These are phyloP conservation scores for Aspergillus intermedius DNA, from an alignment of 2,329 filamentous ascomycete genomes.

Conservation along the genomic window DNA sequence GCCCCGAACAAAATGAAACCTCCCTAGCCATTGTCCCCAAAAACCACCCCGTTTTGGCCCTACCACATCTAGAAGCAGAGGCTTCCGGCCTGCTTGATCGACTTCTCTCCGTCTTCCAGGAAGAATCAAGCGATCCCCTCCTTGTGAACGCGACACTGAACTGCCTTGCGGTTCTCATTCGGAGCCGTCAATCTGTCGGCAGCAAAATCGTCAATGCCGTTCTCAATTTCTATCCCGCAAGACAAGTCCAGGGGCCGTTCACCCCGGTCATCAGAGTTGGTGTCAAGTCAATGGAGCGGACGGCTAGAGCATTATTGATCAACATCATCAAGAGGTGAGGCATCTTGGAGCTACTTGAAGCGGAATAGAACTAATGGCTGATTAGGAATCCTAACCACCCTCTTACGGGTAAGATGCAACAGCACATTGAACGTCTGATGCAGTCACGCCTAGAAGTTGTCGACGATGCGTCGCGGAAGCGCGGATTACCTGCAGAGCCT, in stretches of 20 bases:
- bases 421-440: constrained; percentile 76
- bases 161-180: constrained; percentile 73
- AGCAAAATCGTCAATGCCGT: constrained; percentile 81
- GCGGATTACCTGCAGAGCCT: constrained; percentile 63
- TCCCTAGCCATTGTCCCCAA: constrained; percentile 79
- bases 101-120: constrained; percentile 76
- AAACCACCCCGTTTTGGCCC: constrained; percentile 73
- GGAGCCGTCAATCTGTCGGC: constrained; percentile 70
- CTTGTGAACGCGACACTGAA: constrained; percentile 89
- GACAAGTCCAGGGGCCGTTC: constrained; percentile 68
- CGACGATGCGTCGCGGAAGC: constrained; percentile 71
- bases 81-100: constrained; percentile 85
- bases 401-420: constrained; percentile 70
- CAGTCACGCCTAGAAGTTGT: constrained; percentile 71
- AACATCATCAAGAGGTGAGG: constrained; percentile 70
- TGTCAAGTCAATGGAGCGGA: constrained; percentile 91
- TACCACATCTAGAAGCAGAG: constrained; percentile 82
- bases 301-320: constrained; percentile 72
- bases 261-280: constrained; percentile 74
- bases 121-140: constrained; percentile 78
- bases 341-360: background rate
- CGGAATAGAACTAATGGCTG: constrained; percentile 14
- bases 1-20: constrained; percentile 70
- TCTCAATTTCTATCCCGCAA: constrained; percentile 86
- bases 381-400: constrained; percentile 72